Evolutionary conservation across 1,284 basidiomycete species (phyloP), one percentile per base, ranked within the genome.

Genomic region (Polyporus tsugae): DNA sequence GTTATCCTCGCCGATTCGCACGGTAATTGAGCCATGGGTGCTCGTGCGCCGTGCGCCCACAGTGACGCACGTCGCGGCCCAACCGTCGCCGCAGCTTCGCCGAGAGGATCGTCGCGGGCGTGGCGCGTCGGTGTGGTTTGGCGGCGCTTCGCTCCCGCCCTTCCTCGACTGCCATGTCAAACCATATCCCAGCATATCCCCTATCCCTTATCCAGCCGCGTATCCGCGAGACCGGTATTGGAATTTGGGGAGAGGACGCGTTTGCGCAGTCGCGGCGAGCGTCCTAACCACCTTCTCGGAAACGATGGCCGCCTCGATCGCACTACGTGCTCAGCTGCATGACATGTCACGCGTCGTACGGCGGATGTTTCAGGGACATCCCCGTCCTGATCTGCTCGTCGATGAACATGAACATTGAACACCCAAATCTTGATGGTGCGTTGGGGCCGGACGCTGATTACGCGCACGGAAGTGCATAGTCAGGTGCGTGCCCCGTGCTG

Each of bases 281-380:
- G 25, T 55, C 22, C 52, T 55, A 29, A 17, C 46, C 46, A 9
- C 46, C 52, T 33, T 55, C 52, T 55, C 3, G 33, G 49, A 29
- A 52, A 52, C 13, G 25, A 17, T 13, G 10, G 52, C 2, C 17
- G 35, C 2, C 2, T 58, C n/a, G 58, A 39, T 38, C 58, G 58
- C 58, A 41, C 58, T 41, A 60, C 38, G 38, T 60, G 15, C 55
- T 57, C 52, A 29, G 11, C 33, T 38, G 35, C 55, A 6, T 15
- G 33, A 4, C 29, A 22, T 6, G 35, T 25, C 19, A 11, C 6
- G n/a, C 4, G 46, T 25, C n/a, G 46, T 25, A 7, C 46, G 52
- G 29, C 11, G 52, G 22, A 57, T 38, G 35, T 58, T 58, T 58
- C 55, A 58, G 55, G 55, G 33, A 5, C n/a, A 13, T 55, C 52